These are phyloP conservation scores for Diplotaxis tenuifolia DNA, from an alignment of 345 rosid species.

Conservation along the genomic window DNA sequence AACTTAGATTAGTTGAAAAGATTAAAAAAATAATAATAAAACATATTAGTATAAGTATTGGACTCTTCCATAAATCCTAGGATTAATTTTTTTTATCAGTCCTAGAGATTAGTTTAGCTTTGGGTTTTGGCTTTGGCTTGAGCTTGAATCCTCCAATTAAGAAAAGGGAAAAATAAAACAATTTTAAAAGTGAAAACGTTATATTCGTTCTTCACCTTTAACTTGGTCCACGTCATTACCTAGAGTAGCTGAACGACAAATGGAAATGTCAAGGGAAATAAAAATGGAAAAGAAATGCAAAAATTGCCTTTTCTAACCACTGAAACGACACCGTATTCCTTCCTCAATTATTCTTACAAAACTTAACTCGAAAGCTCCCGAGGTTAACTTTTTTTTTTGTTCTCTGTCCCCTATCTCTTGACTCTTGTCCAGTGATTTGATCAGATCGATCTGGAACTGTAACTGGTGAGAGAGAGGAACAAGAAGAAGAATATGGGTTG, in stretches of 20 bases:
- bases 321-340: slow-evolving; percentile 22
- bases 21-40: too few relatives aligned
- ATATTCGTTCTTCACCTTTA: slow-evolving; percentile 25
- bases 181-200: slow-evolving; percentile 5
- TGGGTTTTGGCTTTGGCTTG: too few relatives aligned
- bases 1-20: neutral
- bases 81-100: too few relatives aligned
- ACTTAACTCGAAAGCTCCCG: slow-evolving; percentile 10
- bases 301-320: slow-evolving; percentile 9
- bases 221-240: slow-evolving; percentile 31
- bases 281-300: neutral
- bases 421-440: slow-evolving; percentile 11
- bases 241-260: slow-evolving; percentile 19
- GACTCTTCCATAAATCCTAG: neutral
- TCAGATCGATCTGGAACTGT: slow-evolving; percentile 16
- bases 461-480: slow-evolving; percentile 1
- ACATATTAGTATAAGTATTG: neutral
- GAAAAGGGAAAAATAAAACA: neutral
- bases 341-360: neutral
- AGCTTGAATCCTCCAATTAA: neutral
- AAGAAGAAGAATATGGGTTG: slow-evolving; percentile 70
- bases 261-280: neutral
- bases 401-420: neutral
- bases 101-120: neutral
- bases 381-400: neutral